Conservation (phyloP, 164 flowering plant genomes). For the Piper betle region DNA sequence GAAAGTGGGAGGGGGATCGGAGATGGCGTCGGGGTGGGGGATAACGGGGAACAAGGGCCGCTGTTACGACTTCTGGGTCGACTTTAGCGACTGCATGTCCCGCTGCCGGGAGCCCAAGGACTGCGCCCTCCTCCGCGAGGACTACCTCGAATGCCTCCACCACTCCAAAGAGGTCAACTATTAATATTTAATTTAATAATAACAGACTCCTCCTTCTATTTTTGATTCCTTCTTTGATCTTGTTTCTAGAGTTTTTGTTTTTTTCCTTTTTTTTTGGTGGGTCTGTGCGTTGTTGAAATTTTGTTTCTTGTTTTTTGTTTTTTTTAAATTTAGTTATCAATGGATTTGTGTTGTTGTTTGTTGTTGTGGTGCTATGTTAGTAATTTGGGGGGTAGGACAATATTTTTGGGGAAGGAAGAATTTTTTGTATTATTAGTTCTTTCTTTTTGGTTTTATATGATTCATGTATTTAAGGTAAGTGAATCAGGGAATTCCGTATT, state of each 20-base stretch:
- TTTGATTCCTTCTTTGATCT: neutral
- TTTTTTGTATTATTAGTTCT: too few relatives aligned
- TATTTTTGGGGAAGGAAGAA: too few relatives aligned
- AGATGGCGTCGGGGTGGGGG: slow-evolving; percentile 70
- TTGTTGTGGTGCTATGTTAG: too few relatives aligned
- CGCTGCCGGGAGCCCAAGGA: slow-evolving; percentile 85
- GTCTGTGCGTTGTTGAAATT: neutral
- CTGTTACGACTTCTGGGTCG: slow-evolving; percentile 95
- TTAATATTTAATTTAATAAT: neutral
- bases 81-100: slow-evolving; percentile 95
- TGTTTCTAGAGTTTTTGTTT: neutral
- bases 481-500: too few relatives aligned
- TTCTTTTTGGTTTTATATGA: too few relatives aligned
- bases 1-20: neutral
- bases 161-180: slow-evolving; percentile 75
- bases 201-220: neutral
- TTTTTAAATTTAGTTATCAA: neutral
- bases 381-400: too few relatives aligned
- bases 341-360: neutral
- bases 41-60: slow-evolving; percentile 88
- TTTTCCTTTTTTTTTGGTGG: neutral
- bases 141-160: slow-evolving; percentile 92
- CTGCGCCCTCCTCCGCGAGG: slow-evolving; percentile 81
- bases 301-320: neutral
- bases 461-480: too few relatives aligned